A percentile compares a stretch with the other conserved stretches of the same genome.
phyloP scores from a whole-genome alignment of 2,329 filamentous ascomycete species.

The Cladosporium sp. region DNA sequence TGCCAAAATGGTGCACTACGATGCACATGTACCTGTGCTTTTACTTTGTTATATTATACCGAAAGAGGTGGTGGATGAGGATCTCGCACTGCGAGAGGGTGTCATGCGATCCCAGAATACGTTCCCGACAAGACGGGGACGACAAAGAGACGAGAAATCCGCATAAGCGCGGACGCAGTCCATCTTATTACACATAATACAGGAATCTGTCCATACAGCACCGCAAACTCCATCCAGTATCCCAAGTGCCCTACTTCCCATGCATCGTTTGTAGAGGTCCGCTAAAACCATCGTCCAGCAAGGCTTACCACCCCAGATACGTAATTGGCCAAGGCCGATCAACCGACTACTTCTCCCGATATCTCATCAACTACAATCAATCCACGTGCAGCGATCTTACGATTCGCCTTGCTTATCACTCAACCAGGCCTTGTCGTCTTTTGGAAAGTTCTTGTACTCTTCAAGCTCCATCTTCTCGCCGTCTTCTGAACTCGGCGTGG shows the following conservation, averaged over 20 bases:
- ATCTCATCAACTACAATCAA: too few species aligned
- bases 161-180: background rate
- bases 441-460: conserved; percentile 3
- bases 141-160: background rate
- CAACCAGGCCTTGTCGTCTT: background rate
- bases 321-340: too few species aligned
- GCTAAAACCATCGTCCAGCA: background rate
- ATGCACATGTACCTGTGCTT: background rate
- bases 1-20: background rate
- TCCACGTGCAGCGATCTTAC: too few species aligned
- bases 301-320: background rate
- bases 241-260: background rate
- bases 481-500: background rate
- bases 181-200: conserved; percentile 2
- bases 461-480: conserved; percentile 21
- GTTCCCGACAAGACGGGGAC: background rate
- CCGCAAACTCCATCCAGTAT: background rate
- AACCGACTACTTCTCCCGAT: too few species aligned
- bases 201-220: background rate
- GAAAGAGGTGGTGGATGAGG: background rate
- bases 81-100: too few species aligned
- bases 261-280: background rate
- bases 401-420: too few species aligned
- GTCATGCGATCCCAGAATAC: background rate
- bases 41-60: background rate